Evolutionary conservation across 2,329 filamentous ascomycete genomes (phyloP), one percentile per base, ranked within the genome.

Genomic region (Trichoderma sp.): DNA sequence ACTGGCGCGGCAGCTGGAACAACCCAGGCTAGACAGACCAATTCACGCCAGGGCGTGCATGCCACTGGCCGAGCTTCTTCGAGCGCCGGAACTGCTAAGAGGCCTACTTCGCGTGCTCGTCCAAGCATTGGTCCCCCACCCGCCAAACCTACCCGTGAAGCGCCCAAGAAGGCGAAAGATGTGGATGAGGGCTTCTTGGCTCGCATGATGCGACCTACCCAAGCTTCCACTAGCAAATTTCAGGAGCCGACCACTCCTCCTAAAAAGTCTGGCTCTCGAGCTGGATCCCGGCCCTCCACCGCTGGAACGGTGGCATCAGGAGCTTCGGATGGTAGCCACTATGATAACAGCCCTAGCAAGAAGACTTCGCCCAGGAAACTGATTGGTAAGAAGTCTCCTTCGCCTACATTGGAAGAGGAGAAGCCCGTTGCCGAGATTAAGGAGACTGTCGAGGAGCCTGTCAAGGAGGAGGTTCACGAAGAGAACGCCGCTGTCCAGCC

Each of bases 131-230:
- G 87, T 1, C 86, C 83, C 2, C 87, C 88, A 8, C 86, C 87
- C 3, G 90, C 88, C 78, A 89, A 86, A 72, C 49, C 69, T 8
- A 52, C 70, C 3, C 60, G 33, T 52, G 70, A 68, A 16, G 76
- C 83, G 11, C 81, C 85, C 7, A 85, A 85, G 73, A 83, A 84
- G 70, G 82, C 86, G 31, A 83, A 83, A 58, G 85, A 86, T 21
- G 83, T 91, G 1, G 90, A 92, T 72, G 89, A 92, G 72, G 80
- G 88, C 16, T 94, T 94, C 79, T 81, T 94, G 31, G 91, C 91
- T n/a, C 87, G 92, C 64, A 93, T 94, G 91, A 94, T 91, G 88
- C 84, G 91, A 52, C 92, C 92, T 2, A 94, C 92, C 0, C 87
- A 90, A 56, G 83, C 87, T 57, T 92, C 89, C 5, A 85, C 89